Evolutionary conservation across 164 flowering plant species (phyloP), one percentile per base, ranked within the genome.

Genomic region (Berberis vulgaris): DNA sequence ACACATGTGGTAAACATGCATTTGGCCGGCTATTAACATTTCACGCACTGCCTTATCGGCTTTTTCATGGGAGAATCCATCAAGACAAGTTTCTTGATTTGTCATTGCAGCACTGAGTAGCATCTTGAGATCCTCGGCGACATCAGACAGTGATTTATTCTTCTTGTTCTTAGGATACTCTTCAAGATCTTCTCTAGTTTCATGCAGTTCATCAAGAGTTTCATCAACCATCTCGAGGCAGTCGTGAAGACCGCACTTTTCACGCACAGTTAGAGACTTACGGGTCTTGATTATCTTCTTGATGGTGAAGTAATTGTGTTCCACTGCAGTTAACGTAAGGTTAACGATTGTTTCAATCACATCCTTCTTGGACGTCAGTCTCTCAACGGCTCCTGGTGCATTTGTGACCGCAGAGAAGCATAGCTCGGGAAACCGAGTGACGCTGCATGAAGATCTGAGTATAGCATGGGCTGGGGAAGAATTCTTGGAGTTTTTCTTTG

Each of bases 21-120:
- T 3, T 43, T 85, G 67, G 5, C 84, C 84, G 0, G 43, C 40
- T 0, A 72, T 1, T 64, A 91, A 43, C 7, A 3, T 67, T 5
- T 65, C 10, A 3, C 96, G 74, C 7, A 89, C 69, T 2, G 65
- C 40, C 63, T 74, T 78, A 40, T 89, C 93, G 1, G 86, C 87
- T 0, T 62, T 49, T 7, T 80, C 88, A 71, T 84, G 83, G 0
- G 98, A 87, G 75, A 92, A 92, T 0, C 98, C 96, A 59, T 84
- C 89, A 0, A 88, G 43, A 72, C 96, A 92, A 0, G 89, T 77
- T 1, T 83, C 87, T 64, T 88, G 91, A 65, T 87, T 92, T 1
- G 98, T 92, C 65, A 89, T 88, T 3, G 91, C 91, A 3, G 88
- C 79, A 44, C 92, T 84, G 7, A 87, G 49, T 0, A 87, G 77